These are phyloP conservation scores for Aspergillus mulundensis DNA, from an alignment of 495 filamentous ascomycete species.

Conservation along the genomic window DNA sequence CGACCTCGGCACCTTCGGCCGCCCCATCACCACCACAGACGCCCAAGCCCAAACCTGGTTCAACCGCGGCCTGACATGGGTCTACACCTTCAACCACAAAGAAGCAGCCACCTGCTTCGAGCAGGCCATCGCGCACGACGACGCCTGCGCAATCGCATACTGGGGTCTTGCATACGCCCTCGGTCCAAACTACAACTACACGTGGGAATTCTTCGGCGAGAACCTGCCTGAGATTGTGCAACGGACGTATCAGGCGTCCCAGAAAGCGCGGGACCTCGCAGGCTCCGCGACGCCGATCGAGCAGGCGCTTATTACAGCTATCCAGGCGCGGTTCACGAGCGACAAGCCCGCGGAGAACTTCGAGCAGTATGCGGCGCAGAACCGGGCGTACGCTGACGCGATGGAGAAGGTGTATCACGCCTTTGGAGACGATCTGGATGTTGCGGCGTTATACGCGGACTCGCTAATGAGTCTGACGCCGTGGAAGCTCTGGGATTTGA, in stretches of 20 bases:
- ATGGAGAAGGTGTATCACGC: slow-evolving; percentile 54
- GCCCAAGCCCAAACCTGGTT: slow-evolving; percentile 24
- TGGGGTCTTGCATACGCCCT: slow-evolving; percentile 64
- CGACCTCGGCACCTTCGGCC: slow-evolving; percentile 49
- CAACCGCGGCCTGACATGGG: slow-evolving; percentile 25
- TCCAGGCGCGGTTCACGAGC: slow-evolving; percentile 52
- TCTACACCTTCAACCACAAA: slow-evolving; percentile 28
- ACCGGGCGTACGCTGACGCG: slow-evolving; percentile 54
- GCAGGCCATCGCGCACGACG: slow-evolving; percentile 49
- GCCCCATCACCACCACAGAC: slow-evolving; percentile 41
- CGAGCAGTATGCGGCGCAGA: slow-evolving; percentile 50
- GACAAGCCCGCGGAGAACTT: slow-evolving; percentile 19
- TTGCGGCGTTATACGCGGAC: slow-evolving; percentile 61
- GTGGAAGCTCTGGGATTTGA: slow-evolving; percentile 62
- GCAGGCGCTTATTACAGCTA: slow-evolving; percentile 52
- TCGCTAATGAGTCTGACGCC: slow-evolving; percentile 66
- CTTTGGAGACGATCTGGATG: slow-evolving; percentile 55
- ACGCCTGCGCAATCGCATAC: slow-evolving; percentile 55
- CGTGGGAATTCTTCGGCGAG: slow-evolving; percentile 62
- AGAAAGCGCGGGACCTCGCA: slow-evolving; percentile 37
- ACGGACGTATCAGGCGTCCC: slow-evolving; percentile 39
- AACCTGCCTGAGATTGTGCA: slow-evolving; percentile 46
- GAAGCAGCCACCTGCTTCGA: slow-evolving; percentile 19
- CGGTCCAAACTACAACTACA: slow-evolving; percentile 72
- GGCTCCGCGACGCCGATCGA: slow-evolving; percentile 38